Base-by-base conservation (phyloP, 139 green algal species). In the Marvania coccoides region DNA sequence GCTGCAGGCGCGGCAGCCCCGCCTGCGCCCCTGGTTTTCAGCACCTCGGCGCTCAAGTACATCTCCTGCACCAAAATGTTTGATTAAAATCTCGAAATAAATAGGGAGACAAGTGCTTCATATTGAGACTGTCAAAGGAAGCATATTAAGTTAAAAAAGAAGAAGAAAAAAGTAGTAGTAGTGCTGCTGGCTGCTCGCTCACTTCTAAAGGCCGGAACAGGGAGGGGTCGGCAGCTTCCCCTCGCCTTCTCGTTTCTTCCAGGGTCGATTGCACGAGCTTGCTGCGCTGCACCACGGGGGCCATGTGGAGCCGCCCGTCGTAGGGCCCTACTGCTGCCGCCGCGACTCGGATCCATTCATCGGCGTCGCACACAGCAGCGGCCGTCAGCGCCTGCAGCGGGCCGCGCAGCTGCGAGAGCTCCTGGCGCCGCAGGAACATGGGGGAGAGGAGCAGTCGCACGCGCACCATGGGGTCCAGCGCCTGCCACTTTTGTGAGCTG, bases 281-380 rank as follows among this genome's bases (percentile, higher is more conserved):
- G 33, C 42, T 70, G 2, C 40, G 45, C 19, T 29, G 28, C 39
- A 55, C 6, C 24, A 73, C 36, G 5, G 24, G 8, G 33, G 58
- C 65, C 33, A 38, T 60, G 64, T 78, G 71, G 38, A 78, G 40
- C 1, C 45, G 38, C 1, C 71, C 71, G 46, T 78, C 71, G 33
- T 74, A 78, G n/a, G 14, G 24, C 12, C 33, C 58, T 42, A 78
- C 71, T 1, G 65, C 63, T 38, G 31, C 24, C 3, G 40, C 71
- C 37, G 59, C 56, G 38, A 71, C 65, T 0, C 57, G 36, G 29
- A 78, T 63, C 71, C 71, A 78, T 54, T 78, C 71, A 31, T 78
- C 63, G 2, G 24, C 53, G 38, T 62, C 65, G 56, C 48, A 66
- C 51, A 70, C 42, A 0, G 37, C 57, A 0, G 36, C 58, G 24